Percentiles rank a stretch among this genome's conserved stretches.
Conservation (phyloP, 2,329 filamentous ascomycete species). For the Aspergillus vadensis region DNA sequence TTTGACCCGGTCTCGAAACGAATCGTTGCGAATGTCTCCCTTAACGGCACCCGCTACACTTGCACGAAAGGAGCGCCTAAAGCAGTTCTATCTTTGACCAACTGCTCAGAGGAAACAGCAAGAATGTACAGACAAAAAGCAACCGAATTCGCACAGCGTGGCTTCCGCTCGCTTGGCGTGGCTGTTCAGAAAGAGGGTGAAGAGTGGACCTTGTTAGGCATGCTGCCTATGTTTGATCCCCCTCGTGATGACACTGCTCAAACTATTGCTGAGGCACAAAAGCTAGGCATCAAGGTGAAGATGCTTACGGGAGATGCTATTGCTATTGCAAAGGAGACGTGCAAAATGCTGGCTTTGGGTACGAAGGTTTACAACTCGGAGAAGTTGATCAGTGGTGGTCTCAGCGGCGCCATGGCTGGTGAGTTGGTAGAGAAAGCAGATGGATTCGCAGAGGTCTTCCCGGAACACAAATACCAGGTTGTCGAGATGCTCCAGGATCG, state of each 20-base stretch:
- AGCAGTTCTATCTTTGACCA: constrained; percentile 69
- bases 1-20: constrained; percentile 78
- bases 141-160: constrained; percentile 73
- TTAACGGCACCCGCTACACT: constrained; percentile 69
- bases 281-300: constrained; percentile 76
- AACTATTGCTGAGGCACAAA: constrained; percentile 74
- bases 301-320: constrained; percentile 81
- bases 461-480: constrained; percentile 75
- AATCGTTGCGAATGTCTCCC: constrained; percentile 69
- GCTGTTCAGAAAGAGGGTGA: constrained; percentile 76
- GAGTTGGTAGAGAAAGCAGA: constrained; percentile 69
- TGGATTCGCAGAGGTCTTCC: constrained; percentile 73
- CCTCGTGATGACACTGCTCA: constrained; percentile 77
- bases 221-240: constrained; percentile 79
- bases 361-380: constrained; percentile 82
- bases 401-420: constrained; percentile 69
- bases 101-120: constrained; percentile 66
- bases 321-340: constrained; percentile 78
- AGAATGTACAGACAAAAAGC: constrained; percentile 71
- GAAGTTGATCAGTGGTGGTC: constrained; percentile 74
- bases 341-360: constrained; percentile 77
- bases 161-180: constrained; percentile 78
- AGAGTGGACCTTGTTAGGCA: constrained; percentile 71
- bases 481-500: constrained; percentile 75
- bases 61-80: constrained; percentile 79